These are phyloP conservation scores for Penicillium sp. DNA, from an alignment of 2,329 filamentous ascomycete species.

Conservation along the genomic window DNA sequence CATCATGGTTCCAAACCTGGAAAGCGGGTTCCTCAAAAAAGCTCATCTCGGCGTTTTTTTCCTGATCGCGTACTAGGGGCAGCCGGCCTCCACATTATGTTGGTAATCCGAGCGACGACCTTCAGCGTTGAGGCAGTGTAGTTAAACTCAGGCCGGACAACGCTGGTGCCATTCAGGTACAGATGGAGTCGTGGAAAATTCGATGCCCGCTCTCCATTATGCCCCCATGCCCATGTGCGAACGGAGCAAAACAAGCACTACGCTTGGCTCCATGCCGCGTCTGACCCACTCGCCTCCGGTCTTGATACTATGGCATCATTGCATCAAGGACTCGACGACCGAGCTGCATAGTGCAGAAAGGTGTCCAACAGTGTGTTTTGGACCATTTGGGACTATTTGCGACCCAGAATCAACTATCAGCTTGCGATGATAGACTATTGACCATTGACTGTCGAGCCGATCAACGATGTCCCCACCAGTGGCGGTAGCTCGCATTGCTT, in stretches of 20 bases:
- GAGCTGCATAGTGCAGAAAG: neutral
- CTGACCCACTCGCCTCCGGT: conserved; percentile 18
- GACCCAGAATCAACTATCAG: neutral
- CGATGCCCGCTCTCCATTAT: neutral
- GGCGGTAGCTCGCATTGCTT: neutral
- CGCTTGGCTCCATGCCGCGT: conserved; percentile 20
- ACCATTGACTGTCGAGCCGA: too few relatives aligned
- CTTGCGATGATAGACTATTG: too few relatives aligned
- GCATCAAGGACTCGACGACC: neutral
- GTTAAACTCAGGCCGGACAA: neutral
- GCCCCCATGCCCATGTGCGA: conserved; percentile 1
- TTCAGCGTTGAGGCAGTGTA: neutral
- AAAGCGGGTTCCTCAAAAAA: neutral
- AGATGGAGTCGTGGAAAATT: conserved; percentile 6
- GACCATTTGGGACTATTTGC: neutral
- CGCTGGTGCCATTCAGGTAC: conserved; percentile 8
- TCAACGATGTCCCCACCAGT: neutral
- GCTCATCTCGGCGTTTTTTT: neutral
- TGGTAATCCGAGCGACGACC: neutral
- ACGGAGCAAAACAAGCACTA: conserved; percentile 12
- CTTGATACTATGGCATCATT: conserved; percentile 1
- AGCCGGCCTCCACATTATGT: neutral
- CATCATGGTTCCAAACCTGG: neutral
- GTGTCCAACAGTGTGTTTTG: neutral
- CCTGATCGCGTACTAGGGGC: neutral